Base-by-base conservation (phyloP, 164 flowering plant genomes). In the Annona squamosa region DNA sequence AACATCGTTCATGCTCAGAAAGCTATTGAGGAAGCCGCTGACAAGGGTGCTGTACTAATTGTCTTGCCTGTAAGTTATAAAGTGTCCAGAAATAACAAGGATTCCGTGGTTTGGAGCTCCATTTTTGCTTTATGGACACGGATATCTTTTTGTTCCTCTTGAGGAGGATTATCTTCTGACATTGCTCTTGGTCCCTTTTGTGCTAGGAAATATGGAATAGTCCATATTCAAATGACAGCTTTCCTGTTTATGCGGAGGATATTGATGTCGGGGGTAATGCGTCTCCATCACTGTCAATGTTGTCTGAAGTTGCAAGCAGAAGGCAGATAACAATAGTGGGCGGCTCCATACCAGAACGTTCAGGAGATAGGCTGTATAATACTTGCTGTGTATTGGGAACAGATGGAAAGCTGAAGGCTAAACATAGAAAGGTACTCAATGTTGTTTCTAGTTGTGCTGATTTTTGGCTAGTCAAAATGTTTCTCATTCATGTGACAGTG, bases 161-260 rank as follows among this genome's bases (percentile, higher is more conserved):
- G 52, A 16, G 46, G 18, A 2, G 52, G 61, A 16, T 41, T 42
- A 18, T 45, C 67, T 17, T 56, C 18, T 52, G 18, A 67, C 59
- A 69, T 18, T 47, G 48, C 1, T 67, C 63, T 43, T 65, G 17
- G 6, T 70, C 18, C 52, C 43, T 77, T 13, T 59, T 3, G 46
- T 73, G 47, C 75, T 68, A 95, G 99, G 99, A 95, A 86, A 95
- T 95, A 76, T 95, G 99, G 99, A 95, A 95, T 64, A 82, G 98
- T 78, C 98, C 98, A 48, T 95, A 95, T 82, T 95, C 99, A 77
- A 90, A 91, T 85, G 97, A 90, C 70, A 87, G 97, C 86, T 95
- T 95, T 78, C 96, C 99, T 17, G 86, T 84, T 18, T 95, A 89
- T 82, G 98, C 98, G 42, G 99, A 95, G 80, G 98, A 91, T 62